Percentiles rank a stretch among this genome's conserved stretches.
phyloP scores from a whole-genome alignment of 345 rosid genomes.

The Citrus australasica region DNA sequence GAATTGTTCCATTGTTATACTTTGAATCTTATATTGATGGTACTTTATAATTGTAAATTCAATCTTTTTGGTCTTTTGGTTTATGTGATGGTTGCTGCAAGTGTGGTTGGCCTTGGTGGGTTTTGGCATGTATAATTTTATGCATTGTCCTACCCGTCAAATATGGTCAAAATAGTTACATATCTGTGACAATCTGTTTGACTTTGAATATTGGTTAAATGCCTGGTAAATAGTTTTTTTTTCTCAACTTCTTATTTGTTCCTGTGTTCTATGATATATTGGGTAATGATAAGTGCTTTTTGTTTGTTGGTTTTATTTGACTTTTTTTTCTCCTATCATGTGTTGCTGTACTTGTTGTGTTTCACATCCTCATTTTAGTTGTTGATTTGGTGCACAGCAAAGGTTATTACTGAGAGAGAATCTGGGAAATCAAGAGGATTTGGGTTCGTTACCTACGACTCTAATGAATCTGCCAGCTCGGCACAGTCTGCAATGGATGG shows the following conservation, averaged over 20 bases:
- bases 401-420: constrained; percentile 56
- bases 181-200: not conserved
- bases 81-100: not conserved
- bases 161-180: not conserved
- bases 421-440: constrained; percentile 74
- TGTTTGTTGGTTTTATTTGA: not conserved
- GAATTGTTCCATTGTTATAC: not conserved
- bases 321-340: not conserved
- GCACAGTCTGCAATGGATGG: constrained; percentile 71
- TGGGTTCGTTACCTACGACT: constrained; percentile 55
- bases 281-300: not conserved
- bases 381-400: constrained; percentile 38
- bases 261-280: not conserved
- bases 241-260: not conserved
- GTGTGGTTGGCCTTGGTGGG: not conserved
- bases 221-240: not conserved
- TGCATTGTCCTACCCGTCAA: not conserved
- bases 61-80: not conserved
- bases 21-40: not conserved
- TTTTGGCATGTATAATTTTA: not conserved
- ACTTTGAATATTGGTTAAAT: not conserved
- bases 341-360: not conserved
- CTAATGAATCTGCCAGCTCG: constrained; percentile 39
- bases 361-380: constrained; percentile 5
- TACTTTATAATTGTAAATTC: no score